These are phyloP conservation scores for Penicillium herquei DNA, from an alignment of 495 filamentous ascomycete genomes.

Conservation along the genomic window DNA sequence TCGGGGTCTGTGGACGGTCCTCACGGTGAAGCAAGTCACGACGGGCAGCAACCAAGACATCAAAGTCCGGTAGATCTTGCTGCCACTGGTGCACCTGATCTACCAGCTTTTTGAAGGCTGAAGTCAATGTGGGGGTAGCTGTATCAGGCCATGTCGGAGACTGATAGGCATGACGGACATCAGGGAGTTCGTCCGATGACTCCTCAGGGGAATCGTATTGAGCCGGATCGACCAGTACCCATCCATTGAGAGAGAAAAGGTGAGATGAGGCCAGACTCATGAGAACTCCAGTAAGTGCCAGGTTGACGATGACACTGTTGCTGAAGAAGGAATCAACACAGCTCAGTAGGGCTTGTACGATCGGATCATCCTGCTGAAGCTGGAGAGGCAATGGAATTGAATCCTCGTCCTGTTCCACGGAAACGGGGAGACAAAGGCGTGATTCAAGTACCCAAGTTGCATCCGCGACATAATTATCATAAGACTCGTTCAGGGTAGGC, in stretches of 20 bases:
- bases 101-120: conserved; percentile 50
- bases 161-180: conserved; percentile 31
- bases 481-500: conserved; percentile 71
- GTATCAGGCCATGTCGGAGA: conserved; percentile 38
- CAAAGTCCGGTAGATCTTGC: conserved; percentile 70
- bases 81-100: conserved; percentile 65
- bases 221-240: conserved; percentile 75
- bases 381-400: conserved; percentile 31
- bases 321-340: conserved; percentile 78
- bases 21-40: conserved; percentile 46
- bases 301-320: conserved; percentile 86
- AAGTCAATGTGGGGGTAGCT: conserved; percentile 40
- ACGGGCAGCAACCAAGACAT: conserved; percentile 71
- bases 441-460: conserved; percentile 73
- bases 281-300: conserved; percentile 78
- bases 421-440: conserved; percentile 48
- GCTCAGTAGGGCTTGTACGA: conserved; percentile 67
- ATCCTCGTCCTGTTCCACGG: conserved; percentile 25
- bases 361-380: conserved; percentile 68
- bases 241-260: conserved; percentile 78
- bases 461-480: conserved; percentile 81
- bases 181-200: conserved; percentile 18
- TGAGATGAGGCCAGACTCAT: conserved; percentile 81
- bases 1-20: conserved; percentile 21
- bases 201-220: conserved; percentile 28